Evolutionary conservation across 805 yeast species (phyloP).

Genomic region (Barnettozyma botsteinii): DNA sequence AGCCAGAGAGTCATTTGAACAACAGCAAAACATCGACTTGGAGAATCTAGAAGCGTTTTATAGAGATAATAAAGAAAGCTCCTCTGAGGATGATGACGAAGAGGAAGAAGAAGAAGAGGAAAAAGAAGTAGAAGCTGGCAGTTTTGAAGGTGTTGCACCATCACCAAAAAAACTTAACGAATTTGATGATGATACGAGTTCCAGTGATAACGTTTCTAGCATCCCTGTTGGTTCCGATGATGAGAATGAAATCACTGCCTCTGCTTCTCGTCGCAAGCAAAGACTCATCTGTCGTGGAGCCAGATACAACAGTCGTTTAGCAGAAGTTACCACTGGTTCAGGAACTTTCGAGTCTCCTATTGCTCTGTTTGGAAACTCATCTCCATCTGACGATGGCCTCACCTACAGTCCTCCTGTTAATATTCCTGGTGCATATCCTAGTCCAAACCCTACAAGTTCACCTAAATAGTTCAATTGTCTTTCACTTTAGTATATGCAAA

Average conservation of each 20-base stretch:
- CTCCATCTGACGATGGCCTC: not conserved
- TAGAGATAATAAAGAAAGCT: slow-evolving; percentile 22
- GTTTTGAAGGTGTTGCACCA: slow-evolving; percentile 1
- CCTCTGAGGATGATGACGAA: slow-evolving; percentile 17
- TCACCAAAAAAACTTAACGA: slow-evolving; percentile 4
- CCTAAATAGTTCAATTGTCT: not conserved
- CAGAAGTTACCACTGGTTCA: not conserved
- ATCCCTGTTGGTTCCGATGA: slow-evolving; percentile 23
- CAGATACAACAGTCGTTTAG: not conserved
- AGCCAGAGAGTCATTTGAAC: slow-evolving; percentile 34
- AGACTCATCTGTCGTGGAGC: slow-evolving; percentile 20
- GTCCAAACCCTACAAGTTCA: not conserved
- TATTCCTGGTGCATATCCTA: slow-evolving; percentile 9
- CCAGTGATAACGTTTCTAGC: slow-evolving; percentile 19
- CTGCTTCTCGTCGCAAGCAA: slow-evolving; percentile 22
- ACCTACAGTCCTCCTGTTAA: slow-evolving; percentile 4
- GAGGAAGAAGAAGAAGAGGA: slow-evolving; percentile 12
- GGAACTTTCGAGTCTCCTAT: not conserved
- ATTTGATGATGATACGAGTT: slow-evolving; percentile 12
- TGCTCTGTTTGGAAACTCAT: not conserved
- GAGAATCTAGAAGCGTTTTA: slow-evolving; percentile 25
- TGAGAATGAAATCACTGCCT: slow-evolving; percentile 16
- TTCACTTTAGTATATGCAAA: too few relatives aligned
- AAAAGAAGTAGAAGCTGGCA: not conserved
- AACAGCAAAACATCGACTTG: slow-evolving; percentile 18